Percentiles rank a stretch among this genome's conserved stretches.
These are phyloP conservation scores for Aspergillus oerlinghausenensis DNA, from an alignment of 2,329 filamentous ascomycete species.

Conservation along the genomic window DNA sequence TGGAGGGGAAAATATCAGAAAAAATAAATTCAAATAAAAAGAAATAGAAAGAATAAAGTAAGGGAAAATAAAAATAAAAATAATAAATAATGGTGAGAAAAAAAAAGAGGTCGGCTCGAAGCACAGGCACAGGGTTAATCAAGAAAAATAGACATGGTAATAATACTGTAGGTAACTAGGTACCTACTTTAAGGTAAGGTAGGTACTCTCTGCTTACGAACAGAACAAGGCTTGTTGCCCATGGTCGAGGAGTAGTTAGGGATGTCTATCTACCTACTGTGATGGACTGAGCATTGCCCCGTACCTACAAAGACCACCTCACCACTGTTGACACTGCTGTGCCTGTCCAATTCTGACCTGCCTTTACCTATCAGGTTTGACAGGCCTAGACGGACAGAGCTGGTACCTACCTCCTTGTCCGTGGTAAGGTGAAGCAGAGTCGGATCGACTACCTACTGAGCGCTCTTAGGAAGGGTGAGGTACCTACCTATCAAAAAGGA, in stretches of 20 bases:
- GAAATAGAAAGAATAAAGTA: conserved; percentile 3
- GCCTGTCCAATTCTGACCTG: not conserved
- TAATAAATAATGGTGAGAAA: not conserved
- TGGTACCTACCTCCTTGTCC: too few relatives aligned
- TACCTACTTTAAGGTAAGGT: too few relatives aligned
- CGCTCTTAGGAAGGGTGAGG: not conserved
- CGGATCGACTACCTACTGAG: not conserved
- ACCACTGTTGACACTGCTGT: not conserved
- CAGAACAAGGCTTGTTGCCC: too few relatives aligned
- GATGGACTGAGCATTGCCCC: too few relatives aligned
- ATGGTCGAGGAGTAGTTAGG: not conserved
- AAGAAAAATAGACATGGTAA: conserved; percentile 8
- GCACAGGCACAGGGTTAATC: conserved; percentile 19
- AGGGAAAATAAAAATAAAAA: not conserved
- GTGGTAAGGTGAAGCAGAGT: not conserved
- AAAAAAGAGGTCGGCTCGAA: conserved; percentile 12
- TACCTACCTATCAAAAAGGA: not conserved
- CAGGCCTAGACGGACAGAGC: not conserved
- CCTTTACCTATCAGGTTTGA: not conserved
- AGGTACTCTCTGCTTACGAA: too few relatives aligned
- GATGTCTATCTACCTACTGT: not conserved
- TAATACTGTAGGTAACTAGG: not conserved
- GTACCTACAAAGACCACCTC: too few relatives aligned
- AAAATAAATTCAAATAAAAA: conserved; percentile 7
- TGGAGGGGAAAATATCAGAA: conserved; percentile 11